Evolutionary conservation across 2,329 filamentous ascomycete genomes (phyloP).

Genomic region (Periconia digitata): DNA sequence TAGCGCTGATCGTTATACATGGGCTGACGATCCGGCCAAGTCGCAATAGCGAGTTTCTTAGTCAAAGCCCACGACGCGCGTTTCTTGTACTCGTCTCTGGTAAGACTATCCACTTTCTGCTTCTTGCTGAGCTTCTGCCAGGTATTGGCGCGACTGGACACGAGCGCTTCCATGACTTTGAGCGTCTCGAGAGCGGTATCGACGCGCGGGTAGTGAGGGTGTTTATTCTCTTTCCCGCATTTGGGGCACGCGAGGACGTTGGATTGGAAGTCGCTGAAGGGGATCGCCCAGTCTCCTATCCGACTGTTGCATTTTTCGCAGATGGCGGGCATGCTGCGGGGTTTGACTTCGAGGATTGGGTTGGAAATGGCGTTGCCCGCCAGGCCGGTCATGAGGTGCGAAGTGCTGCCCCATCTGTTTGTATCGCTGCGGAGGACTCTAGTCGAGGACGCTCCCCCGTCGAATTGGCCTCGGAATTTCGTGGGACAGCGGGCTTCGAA

Average conservation of each 20-base stretch:
- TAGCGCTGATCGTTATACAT: slow-evolving; percentile 4
- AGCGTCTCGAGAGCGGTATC: neutral
- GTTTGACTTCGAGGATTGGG: neutral
- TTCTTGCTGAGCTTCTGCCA: neutral
- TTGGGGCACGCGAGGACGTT: slow-evolving; percentile 2
- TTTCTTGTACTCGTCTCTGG: neutral
- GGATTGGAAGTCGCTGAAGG: neutral
- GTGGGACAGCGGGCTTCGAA: slow-evolving; percentile 3
- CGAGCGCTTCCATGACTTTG: neutral
- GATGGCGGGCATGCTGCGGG: neutral
- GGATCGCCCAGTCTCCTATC: slow-evolving; percentile 1
- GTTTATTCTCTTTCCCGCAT: slow-evolving; percentile 1
- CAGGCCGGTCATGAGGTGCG: too few relatives aligned
- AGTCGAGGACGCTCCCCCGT: neutral
- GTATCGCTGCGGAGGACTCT: neutral
- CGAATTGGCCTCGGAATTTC: neutral
- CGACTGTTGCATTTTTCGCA: slow-evolving; percentile 3
- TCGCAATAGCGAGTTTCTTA: slow-evolving; percentile 3
- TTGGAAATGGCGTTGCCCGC: neutral
- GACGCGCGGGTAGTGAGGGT: neutral
- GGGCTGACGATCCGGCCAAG: slow-evolving; percentile 6
- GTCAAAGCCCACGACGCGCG: neutral
- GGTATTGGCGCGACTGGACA: neutral
- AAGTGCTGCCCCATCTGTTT: neutral
- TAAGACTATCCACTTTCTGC: neutral